Evolutionary conservation across 2,329 filamentous ascomycete genomes (phyloP), one percentile per base, ranked within the genome.

Genomic region (Beauveria sp.): DNA sequence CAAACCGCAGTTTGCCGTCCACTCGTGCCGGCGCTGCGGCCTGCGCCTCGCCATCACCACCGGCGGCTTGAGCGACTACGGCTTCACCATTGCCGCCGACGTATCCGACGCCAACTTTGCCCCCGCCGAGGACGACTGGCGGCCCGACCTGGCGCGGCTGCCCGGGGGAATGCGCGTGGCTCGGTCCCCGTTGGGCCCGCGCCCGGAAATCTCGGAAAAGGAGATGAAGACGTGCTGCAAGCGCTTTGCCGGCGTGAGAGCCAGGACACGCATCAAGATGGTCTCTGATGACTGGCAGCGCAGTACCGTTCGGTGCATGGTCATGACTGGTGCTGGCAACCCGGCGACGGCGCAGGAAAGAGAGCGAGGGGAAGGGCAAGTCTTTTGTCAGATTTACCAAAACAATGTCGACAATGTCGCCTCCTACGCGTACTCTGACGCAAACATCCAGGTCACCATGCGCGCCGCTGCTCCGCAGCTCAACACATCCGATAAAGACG

Each of bases 21-120:
- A 64, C 49, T 62, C 62, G 6, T 64, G 62, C 40, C 62, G 62
- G 10, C 62, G 62, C 42, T 64, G 62, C 60, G 62, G 62, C 28
- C 62, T 64, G 48, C 59, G 62, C 10, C 59, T 64, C 26, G 62
- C 62, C 53, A 49, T 64, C 53, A 55, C 62, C 49, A 64, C 59
- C 10, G 38, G 46, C 59, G 62, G 53, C 49, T 10, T 59, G 22
- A 18, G 45, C 52, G 62, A 64, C 38, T 64, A 59, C 49, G 51
- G 7, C 34, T 64, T 52, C 38, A 64, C 62, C 43, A 43, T 64
- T 14, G 31, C 62, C 31, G 59, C 55, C 38, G 60, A 64, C 50
- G 48, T 64, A 1, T 14, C 46, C 18, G 59, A 58, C 40, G 8
- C 42, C 28, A n/a, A n/a, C 51, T 64, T 58, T 28, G 59, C 55